Evolutionary conservation across 1,139 yeast genomes (phyloP), one percentile per base, ranked within the genome.

Genomic region (Saccharomyces hybrid): DNA sequence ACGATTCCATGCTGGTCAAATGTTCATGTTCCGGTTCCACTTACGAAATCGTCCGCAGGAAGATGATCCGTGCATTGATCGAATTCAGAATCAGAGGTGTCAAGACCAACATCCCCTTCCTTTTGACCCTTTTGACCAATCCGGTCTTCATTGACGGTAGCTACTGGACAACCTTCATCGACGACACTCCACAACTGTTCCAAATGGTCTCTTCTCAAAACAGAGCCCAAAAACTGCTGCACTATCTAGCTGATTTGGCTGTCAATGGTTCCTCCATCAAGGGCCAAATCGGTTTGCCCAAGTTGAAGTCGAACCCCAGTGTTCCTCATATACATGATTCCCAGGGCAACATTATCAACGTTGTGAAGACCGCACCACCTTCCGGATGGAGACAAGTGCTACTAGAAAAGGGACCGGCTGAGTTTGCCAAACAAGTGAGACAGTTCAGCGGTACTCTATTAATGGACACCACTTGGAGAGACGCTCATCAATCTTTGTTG

Each of bases 381-480:
- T 75, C 80, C 60, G 97, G 98, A 53, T 90, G 97, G 96, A 85
- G 97, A 78, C 85, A 89, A 66, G 83, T 89, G 29, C 77, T 91
- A 58, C 74, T 89, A 59, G 83, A 82, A 64, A 78, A 85, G 64
- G 98, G 98, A 51, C 96, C 98, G 38, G 93, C 80, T 53, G 86
- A 76, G 19, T 91, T 91, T 71, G 96, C 97, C 63, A 78, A 84
- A 73, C 84, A 88, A 67, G 95, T 93, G 58, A 83, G 97, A 72
- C 72, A 75, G 38, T 84, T 83, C 74, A 77, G 88, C 55, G 98
- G 98, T 66, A 84, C 95, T 60, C 78, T 91, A 71, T 75, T 91
- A 64, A 93, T 93, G 86, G 99, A 91, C 72, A 91, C 99, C 55
- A 91, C 99, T 14, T 91, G 99, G 99, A 88, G 99, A 82, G 99